phyloP scores from a whole-genome alignment of 1,284 basidiomycete genomes.

The Ustilago crameri region DNA sequence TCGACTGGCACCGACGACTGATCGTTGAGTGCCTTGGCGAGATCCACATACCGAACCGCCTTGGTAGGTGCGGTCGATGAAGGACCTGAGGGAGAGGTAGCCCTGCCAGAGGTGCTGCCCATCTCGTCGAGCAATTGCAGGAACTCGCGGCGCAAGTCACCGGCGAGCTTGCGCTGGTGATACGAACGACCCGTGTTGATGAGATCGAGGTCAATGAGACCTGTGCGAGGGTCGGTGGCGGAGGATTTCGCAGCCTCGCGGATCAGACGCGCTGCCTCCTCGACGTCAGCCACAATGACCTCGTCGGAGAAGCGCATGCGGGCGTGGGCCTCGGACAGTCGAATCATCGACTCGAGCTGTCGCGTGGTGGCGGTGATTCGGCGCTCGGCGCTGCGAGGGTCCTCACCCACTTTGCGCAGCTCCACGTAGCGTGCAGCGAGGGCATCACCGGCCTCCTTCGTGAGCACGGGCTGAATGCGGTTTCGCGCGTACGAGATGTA shows the following conservation, averaged over 20 bases:
- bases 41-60: slow-evolving; percentile 61
- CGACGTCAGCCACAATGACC: slow-evolving; percentile 87
- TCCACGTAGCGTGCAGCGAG: slow-evolving; percentile 91
- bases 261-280: slow-evolving; percentile 91
- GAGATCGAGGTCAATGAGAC: slow-evolving; percentile 94
- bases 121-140: slow-evolving; percentile 58
- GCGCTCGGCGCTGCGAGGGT: slow-evolving; percentile 81
- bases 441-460: slow-evolving; percentile 83
- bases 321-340: slow-evolving; percentile 95
- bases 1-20: slow-evolving; percentile 63
- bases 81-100: slow-evolving; percentile 37
- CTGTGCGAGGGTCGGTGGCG: slow-evolving; percentile 83
- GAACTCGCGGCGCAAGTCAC: slow-evolving; percentile 63
- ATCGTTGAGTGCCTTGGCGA: slow-evolving; percentile 58
- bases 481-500: slow-evolving; percentile 94
- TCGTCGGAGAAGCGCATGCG: slow-evolving; percentile 88
- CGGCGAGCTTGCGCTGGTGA: slow-evolving; percentile 75
- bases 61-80: slow-evolving; percentile 38
- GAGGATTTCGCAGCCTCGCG: slow-evolving; percentile 89
- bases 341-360: slow-evolving; percentile 96
- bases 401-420: slow-evolving; percentile 86
- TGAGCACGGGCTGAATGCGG: slow-evolving; percentile 88
- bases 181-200: slow-evolving; percentile 91
- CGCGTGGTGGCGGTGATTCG: slow-evolving; percentile 97
- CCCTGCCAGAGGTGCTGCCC: slow-evolving; percentile 40